Evolutionary conservation across 192 early-diverging fungal genomes (phyloP).

Genomic region (Gonapodya sp.): DNA sequence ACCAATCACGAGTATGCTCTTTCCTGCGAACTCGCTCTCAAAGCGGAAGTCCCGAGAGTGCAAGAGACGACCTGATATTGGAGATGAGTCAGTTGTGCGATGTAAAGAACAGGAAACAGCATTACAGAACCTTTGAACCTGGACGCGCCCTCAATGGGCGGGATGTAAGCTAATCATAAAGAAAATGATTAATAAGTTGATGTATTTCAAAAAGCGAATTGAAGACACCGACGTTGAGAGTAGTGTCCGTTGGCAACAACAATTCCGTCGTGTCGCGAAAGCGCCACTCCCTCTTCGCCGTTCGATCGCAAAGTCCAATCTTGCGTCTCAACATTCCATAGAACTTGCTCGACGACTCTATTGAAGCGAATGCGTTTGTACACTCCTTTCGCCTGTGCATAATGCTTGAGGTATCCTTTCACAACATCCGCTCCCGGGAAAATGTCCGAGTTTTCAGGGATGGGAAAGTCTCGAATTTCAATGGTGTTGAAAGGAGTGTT

Average conservation of each 20-base stretch:
- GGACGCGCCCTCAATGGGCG: not conserved
- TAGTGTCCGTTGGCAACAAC: not conserved
- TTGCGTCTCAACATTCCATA: not conserved
- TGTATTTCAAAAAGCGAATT: not conserved
- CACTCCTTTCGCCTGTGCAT: not conserved
- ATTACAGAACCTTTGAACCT: not conserved
- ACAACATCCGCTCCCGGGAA: not conserved
- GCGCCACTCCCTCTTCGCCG: not conserved
- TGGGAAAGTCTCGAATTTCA: conserved; percentile 6
- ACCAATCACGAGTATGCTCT: not conserved
- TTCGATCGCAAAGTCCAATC: not conserved
- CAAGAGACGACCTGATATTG: not conserved
- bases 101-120: too few relatives aligned
- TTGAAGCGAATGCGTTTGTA: not conserved
- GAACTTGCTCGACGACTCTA: not conserved
- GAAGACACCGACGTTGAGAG: not conserved
- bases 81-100: too few relatives aligned
- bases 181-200: not conserved
- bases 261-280: not conserved
- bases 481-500: not conserved
- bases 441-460: not conserved
- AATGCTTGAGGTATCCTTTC: not conserved
- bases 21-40: not conserved
- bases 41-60: conserved; percentile 6
- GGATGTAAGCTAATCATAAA: not conserved